Percentiles rank a stretch among this genome's conserved stretches.
phyloP scores from a whole-genome alignment of 805 yeast genomes.

The Suhomyces prunicola region DNA sequence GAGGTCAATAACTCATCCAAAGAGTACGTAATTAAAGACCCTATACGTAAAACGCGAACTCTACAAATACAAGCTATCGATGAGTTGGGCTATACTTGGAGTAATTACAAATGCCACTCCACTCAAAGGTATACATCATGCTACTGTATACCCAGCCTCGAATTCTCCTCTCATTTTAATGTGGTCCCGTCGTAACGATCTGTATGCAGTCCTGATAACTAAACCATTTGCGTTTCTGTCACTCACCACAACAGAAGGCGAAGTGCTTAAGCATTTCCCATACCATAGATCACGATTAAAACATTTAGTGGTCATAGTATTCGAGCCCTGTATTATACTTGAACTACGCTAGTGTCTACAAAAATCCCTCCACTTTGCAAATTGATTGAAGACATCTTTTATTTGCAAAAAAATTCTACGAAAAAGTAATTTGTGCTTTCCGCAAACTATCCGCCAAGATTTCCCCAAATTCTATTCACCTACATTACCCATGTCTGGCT shows the following conservation, averaged over 20 bases:
- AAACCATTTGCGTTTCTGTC: not conserved
- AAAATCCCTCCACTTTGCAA: not conserved
- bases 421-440: not conserved
- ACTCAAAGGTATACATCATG: not conserved
- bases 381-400: not conserved
- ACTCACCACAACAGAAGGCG: not conserved
- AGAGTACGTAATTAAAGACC: no score
- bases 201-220: not conserved
- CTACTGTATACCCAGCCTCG: not conserved
- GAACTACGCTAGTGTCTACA: not conserved
- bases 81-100: not conserved
- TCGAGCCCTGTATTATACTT: not conserved
- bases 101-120: not conserved
- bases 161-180: not conserved
- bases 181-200: not conserved
- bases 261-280: not conserved
- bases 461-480: not conserved
- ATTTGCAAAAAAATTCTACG: not conserved
- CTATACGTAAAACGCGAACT: no score
- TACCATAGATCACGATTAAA: not conserved
- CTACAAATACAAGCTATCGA: no score
- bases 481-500: constrained; percentile 5
- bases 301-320: not conserved
- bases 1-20: no score
- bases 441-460: not conserved